These are phyloP conservation scores for Epichloe coenophiala DNA, from an alignment of 2,329 filamentous ascomycete species.

Conservation along the genomic window DNA sequence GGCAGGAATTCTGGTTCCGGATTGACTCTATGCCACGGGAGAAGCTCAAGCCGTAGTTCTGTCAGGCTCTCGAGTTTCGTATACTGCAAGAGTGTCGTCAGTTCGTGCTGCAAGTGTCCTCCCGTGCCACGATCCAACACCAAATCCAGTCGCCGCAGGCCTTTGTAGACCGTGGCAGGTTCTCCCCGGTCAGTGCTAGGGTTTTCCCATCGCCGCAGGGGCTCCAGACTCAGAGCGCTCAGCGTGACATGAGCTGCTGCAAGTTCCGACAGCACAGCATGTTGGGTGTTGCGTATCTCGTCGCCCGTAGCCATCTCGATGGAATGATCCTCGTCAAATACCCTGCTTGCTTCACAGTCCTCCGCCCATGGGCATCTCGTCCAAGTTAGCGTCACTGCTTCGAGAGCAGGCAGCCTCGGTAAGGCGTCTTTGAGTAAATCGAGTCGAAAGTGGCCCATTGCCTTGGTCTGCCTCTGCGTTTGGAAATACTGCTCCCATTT, in stretches of 20 bases:
- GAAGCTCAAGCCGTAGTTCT: slow-evolving; percentile 9
- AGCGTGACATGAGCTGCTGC: slow-evolving; percentile 7
- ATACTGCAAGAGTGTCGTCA: neutral
- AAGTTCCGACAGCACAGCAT: slow-evolving; percentile 9
- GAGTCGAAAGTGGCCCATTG: neutral
- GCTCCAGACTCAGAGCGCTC: slow-evolving; percentile 2
- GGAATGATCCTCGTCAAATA: slow-evolving; percentile 8
- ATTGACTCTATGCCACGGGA: neutral
- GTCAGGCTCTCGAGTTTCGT: neutral
- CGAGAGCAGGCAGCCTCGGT: slow-evolving; percentile 9
- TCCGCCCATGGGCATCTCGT: slow-evolving; percentile 11
- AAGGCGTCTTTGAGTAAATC: slow-evolving; percentile 4
- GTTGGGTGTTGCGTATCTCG: slow-evolving; percentile 8
- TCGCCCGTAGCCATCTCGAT: slow-evolving; percentile 6
- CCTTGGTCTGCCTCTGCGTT: slow-evolving; percentile 17
- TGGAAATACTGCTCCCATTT: slow-evolving; percentile 25
- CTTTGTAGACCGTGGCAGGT: neutral
- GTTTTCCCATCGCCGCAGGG: neutral
- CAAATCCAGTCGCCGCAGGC: neutral
- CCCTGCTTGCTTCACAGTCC: neutral
- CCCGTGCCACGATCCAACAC: neutral
- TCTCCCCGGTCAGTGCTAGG: neutral
- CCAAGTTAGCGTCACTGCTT: slow-evolving; percentile 13
- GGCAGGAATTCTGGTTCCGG: neutral
- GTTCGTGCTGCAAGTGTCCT: neutral